These are phyloP conservation scores for Chenopodium album DNA, from an alignment of 148 eudicot genomes.

Conservation along the genomic window DNA sequence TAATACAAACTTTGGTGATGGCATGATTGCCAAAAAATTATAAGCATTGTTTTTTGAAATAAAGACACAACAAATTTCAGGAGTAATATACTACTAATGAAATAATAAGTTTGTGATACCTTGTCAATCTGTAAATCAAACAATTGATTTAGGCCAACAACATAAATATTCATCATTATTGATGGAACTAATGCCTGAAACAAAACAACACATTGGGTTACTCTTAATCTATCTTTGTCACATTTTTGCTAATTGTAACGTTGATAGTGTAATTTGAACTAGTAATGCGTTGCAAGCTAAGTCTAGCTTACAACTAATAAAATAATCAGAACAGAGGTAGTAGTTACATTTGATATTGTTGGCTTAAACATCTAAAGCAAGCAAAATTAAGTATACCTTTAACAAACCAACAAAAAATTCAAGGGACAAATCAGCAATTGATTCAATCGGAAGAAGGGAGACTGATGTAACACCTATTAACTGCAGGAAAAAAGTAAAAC, in stretches of 20 bases:
- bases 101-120: constrained; percentile 10
- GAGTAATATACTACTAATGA: background rate
- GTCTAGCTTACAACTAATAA: background rate
- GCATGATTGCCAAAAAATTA: too few species aligned
- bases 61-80: too few species aligned
- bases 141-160: constrained; percentile 33
- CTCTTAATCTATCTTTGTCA: background rate
- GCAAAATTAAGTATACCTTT: background rate
- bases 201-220: background rate
- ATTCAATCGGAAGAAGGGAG: constrained; percentile 43
- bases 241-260: background rate
- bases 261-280: background rate
- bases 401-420: background rate
- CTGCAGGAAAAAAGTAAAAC: constrained; percentile 18
- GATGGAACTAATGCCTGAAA: constrained; percentile 30
- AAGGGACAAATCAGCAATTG: constrained; percentile 24
- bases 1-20: background rate
- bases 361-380: background rate
- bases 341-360: background rate
- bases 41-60: too few species aligned
- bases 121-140: constrained; percentile 33
- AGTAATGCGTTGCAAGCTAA: background rate
- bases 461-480: constrained; percentile 48
- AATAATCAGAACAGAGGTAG: background rate
- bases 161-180: constrained; percentile 32